Conservation (phyloP, 1,284 basidiomycete genomes). For the Ceratobasidium sp. region DNA sequence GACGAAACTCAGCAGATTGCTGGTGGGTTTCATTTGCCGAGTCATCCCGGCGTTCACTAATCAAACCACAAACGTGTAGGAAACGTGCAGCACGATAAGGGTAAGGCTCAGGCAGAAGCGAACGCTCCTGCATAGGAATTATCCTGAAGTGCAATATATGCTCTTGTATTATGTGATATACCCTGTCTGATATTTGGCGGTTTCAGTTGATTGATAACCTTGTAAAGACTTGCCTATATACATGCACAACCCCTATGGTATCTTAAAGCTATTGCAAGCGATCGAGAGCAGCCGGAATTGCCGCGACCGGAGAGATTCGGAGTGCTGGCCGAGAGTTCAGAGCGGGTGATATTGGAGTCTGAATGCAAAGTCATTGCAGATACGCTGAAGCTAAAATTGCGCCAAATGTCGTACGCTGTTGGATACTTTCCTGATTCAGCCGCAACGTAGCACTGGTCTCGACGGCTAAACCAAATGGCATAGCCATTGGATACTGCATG, state of each 20-base stretch:
- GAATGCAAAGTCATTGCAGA: no score
- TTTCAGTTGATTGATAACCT: background rate
- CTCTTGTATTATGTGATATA: background rate
- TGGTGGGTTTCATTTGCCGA: constrained; percentile 49
- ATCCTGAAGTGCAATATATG: background rate
- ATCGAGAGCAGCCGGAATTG: no score
- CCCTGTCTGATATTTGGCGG: background rate
- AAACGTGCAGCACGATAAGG: constrained; percentile 53
- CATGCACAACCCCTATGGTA: background rate
- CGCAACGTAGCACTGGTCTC: no score
- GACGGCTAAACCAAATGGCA: no score
- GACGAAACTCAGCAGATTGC: constrained; percentile 56
- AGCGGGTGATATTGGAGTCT: no score
- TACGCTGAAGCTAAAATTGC: no score
- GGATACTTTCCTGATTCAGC: no score
- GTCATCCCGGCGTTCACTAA: background rate
- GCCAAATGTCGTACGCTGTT: no score
- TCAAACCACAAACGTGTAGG: constrained; percentile 20
- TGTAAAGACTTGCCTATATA: background rate
- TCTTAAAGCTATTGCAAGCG: no score
- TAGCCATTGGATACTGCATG: no score
- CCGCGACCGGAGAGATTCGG: no score
- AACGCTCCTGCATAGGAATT: constrained; percentile 42
- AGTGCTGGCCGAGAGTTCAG: no score
- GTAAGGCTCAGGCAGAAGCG: constrained; percentile 49